Conservation (phyloP, 441 rosid genomes). For the Gossypium schwendimanii region DNA sequence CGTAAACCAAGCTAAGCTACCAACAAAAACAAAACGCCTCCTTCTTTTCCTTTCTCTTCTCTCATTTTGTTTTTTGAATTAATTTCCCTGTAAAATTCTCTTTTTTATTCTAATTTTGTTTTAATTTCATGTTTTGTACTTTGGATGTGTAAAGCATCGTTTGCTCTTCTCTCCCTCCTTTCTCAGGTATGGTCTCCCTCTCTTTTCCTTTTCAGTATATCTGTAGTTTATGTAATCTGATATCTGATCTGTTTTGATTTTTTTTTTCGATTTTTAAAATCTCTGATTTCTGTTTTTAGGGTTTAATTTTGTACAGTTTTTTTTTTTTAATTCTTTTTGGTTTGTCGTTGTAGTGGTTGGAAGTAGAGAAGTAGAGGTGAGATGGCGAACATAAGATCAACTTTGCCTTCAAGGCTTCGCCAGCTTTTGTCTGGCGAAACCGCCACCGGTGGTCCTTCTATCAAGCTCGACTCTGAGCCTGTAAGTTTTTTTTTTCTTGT, state of each 20-base stretch:
- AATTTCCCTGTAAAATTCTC: not conserved
- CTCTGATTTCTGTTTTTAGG: not conserved
- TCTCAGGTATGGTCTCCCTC: conserved; percentile 21
- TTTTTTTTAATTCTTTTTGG: not conserved
- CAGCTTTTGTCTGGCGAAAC: conserved; percentile 93
- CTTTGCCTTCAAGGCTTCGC: conserved; percentile 87
- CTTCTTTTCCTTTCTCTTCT: not conserved
- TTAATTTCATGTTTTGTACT: conserved; percentile 12
- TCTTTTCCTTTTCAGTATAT: not conserved
- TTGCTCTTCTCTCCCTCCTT: conserved; percentile 22
- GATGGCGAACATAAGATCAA: conserved; percentile 83
- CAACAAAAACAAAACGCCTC: not conserved
- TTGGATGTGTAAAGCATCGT: conserved; percentile 40
- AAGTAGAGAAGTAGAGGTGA: conserved; percentile 38
- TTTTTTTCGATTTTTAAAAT: conserved; percentile 15
- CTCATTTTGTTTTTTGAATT: not conserved
- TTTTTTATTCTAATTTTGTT: not conserved
- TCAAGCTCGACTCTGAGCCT: conserved; percentile 80
- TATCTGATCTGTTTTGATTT: conserved; percentile 29
- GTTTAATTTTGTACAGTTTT: not conserved
- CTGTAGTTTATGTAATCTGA: not conserved
- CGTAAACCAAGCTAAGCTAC: not conserved
- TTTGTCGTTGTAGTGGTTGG: conserved; percentile 24
- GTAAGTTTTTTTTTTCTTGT: conserved; percentile 35
- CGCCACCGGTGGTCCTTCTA: conserved; percentile 64